Conservation (phyloP, 306 rosid species). For the Psophocarpus tetragonolobus region DNA sequence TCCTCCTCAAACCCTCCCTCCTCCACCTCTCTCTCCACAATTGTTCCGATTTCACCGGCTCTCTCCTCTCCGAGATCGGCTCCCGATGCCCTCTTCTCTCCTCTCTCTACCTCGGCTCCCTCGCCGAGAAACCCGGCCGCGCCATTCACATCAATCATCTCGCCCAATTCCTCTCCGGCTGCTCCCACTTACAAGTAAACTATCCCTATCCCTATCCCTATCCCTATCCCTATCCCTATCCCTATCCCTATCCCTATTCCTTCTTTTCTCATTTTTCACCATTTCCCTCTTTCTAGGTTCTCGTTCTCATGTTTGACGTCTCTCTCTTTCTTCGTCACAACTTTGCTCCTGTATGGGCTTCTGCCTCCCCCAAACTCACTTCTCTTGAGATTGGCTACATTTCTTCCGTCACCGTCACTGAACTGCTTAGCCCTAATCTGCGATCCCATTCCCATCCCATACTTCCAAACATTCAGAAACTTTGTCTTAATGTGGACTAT, state of each 20-base stretch:
- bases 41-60: slow-evolving; percentile 83
- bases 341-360: slow-evolving; percentile 74
- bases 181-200: slow-evolving; percentile 81
- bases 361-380: slow-evolving; percentile 73
- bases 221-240: too few relatives aligned
- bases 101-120: slow-evolving; percentile 90
- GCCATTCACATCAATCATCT: slow-evolving; percentile 78
- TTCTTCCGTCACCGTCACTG: slow-evolving; percentile 78
- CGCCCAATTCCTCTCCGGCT: slow-evolving; percentile 83
- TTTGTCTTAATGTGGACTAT: slow-evolving; percentile 83
- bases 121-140: slow-evolving; percentile 82
- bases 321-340: slow-evolving; percentile 74
- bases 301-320: slow-evolving; percentile 87
- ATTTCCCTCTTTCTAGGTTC: slow-evolving; percentile 49
- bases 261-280: background rate
- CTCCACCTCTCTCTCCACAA: slow-evolving; percentile 74
- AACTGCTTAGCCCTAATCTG: slow-evolving; percentile 73
- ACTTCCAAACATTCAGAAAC: slow-evolving; percentile 75
- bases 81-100: slow-evolving; percentile 67
- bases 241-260: too few relatives aligned
- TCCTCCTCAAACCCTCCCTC: slow-evolving; percentile 66
- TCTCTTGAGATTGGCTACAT: slow-evolving; percentile 92
- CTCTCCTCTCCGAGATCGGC: slow-evolving; percentile 83
- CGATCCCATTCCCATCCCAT: slow-evolving; percentile 49
- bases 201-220: too few relatives aligned